Base-by-base conservation (phyloP, 495 filamentous ascomycete genomes). In the Penicillium waksmanii region DNA sequence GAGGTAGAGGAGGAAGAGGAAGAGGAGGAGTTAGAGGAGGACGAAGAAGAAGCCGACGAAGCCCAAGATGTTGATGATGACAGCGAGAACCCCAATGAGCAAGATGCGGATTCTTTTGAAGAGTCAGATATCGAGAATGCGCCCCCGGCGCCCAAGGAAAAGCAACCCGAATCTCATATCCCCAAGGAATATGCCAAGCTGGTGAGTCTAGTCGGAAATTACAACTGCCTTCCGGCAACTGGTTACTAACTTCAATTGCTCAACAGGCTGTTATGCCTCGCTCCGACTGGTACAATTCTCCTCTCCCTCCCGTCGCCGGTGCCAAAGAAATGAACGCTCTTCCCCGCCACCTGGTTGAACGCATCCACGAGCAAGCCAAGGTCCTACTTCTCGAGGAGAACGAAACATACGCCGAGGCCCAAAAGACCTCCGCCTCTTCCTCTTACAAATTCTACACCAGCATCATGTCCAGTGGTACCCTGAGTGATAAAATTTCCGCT, bases 401-500 rank as follows among this genome's bases (percentile, higher is more conserved):
- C 72, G 73, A 83, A 44, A 60, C 87, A 73, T 89, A 92, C 70
- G 73, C 77, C 10, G 72, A 75, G 38, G 73, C 81, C 66, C 61
- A 82, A 63, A 62, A 82, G 55, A 71, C 77, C 10, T 80, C 81
- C 1, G 76, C 84, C 21, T 89, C 90, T 43, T 97, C 95, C 1
- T 90, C 93, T 10, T 87, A 93, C 68, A 95, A 89, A 73, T 98
- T 98, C 79, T 86, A 97, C 77, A 89, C 90, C 2, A 96, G 92
- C 5, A 96, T 98, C 71, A 97, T 98, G 95, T 77, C 92, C 15
- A 92, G 93, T 2, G 95, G 95, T 77, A 98, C 96, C 8, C 82
- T 97, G 53, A 95, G 92, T 35, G 95, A 98, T 75, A 98, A 97
- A 72, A 90, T 97, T 31, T 97, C 96, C 3, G 95, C 95, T 6